Evolutionary conservation across 805 yeast species (phyloP), one percentile per base, ranked within the genome.

Genomic region (Isabelozyma pseudorhagii): DNA sequence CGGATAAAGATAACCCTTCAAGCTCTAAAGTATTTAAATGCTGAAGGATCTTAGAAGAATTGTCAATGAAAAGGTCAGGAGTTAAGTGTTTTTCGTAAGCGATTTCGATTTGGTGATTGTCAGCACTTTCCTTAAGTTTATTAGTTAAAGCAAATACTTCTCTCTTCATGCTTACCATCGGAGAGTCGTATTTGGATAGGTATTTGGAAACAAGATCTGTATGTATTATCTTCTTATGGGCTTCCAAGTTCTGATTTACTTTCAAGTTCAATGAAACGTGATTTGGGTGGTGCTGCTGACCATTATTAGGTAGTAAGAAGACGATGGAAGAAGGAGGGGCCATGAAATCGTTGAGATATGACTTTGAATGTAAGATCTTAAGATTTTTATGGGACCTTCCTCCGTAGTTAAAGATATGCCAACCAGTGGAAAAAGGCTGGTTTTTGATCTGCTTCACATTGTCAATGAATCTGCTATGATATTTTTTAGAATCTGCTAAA

Each of bases 341-440:
- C 72, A 72, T 72, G 46, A 76, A 72, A 40, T 74, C 75, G 45
- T 72, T 56, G 4, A 78, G 56, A 47, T 66, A 77, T 10, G 78
- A 70, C 48, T 63, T 67, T 4, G 71, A 61, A n/a, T 71, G 70
- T 4, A 73, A 38, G 2, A 61, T 54, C 43, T 72, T 68, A 18
- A 58, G 40, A 4, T 56, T 55, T 42, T 54, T 61, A 1, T 62
- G 54, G 0, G 73, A 59, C 39, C 75, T 63, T 21, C 69, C 71
- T 1, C 72, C 56, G 50, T 67, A 58, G n/a, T 46, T 45, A 46
- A 60, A 67, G 1, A 77, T 62, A 53, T 75, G 79, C 52, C 73
- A 74, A 0, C 78, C 77, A 1, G 75, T 49, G 29, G 62, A 52
- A n/a, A 42, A 41, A 14, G 46, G 46, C 2, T 31, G n/a, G n/a